Evolutionary conservation across 768 basidiomycete genomes (phyloP), one percentile per base, ranked within the genome.

Genomic region (Leccinum obscurum): DNA sequence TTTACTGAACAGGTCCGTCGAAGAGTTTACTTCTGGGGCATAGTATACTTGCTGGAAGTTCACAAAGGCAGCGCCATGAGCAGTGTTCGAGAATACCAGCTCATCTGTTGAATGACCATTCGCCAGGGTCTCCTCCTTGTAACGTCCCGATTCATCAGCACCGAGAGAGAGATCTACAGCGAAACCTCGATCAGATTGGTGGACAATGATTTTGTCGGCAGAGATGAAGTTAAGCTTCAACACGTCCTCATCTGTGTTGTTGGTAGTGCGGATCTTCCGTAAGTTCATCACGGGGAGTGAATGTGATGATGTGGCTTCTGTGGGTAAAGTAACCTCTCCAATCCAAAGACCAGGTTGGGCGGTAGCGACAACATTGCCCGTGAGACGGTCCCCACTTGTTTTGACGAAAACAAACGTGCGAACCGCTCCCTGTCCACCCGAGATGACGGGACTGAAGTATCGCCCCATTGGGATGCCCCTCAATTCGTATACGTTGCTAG

Each of bases 1-100:
- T 65, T 84, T 87, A 52, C 87, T 86, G 88, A 87, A 90, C 11
- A 90, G 74, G 2, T 77, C 72, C 48, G 79, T 77, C 5, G 70
- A 76, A 17, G 79, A 66, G 48, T 78, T 73, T 17, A 82, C 66
- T 1, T 80, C 79, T 14, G 81, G 76, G 1, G 78, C 82, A 59
- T 84, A 70, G 69, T 89, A 88, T 1, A 91, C 83, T 64, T 91
- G 81, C 74, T 81, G 84, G 68, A 85, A 84, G 64, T 90, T 88
- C 13, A 88, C 82, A 62, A 91, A 88, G 0, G 88, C 89, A 14
- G 85, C 77, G 41, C 78, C 73, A 4, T 72, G 70, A 7, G 76
- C 75, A 26, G 61, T 58, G 11, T 77, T 74, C 2, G 82, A 77
- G 41, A 85, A 77, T 3, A 74, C 81, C 0, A 90, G 59, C 64